Evolutionary conservation across 2,329 filamentous ascomycete genomes (phyloP), one percentile per base, ranked within the genome.

Genomic region (Cladophialophora immunda): DNA sequence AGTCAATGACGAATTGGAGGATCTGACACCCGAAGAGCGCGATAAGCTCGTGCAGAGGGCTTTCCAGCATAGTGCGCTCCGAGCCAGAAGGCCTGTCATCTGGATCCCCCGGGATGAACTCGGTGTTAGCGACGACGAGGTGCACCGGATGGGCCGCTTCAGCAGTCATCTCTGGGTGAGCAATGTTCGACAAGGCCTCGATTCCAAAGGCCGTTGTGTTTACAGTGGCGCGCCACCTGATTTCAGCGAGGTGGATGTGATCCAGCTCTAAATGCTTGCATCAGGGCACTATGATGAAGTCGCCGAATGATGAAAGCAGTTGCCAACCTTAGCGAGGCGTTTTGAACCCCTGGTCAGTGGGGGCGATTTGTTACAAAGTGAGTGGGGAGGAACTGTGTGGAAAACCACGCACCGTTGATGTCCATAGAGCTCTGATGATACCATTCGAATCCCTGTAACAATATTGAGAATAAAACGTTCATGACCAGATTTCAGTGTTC

Each of bases 81-180:
- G 95, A 8, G 92, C 94, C 1, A 87, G 91, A 60, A 86, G 93
- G 61, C 95, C 95, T 0, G 92, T 92, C 0, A 89, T 99, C 29
- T 99, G 95, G 95, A 92, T 99, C 53, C 95, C 95, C 0, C 88
- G 90, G 11, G 95, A 99, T 75, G 91, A 95, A 71, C 79, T 98
- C 4, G 95, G 95, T 4, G 87, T 99, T 65, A 93, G 92, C 71
- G 93, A 97, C 73, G 94, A 98, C 72, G 95, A 99, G 81, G 90
- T 98, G 53, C 85, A 85, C 74, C 85, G 92, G 38, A 97, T 93
- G 6, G 86, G 89, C 70, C 84, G 85, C 56, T 91, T 93, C 76
- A 94, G 90, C 75, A 84, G 80, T 47, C 84, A 85, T 71, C 91
- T 98, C 60, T 97, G 93, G 92, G 93, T 98, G 76, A 97, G 92